Conservation (phyloP, 768 basidiomycete genomes). For the Amanita subjunquillea region DNA sequence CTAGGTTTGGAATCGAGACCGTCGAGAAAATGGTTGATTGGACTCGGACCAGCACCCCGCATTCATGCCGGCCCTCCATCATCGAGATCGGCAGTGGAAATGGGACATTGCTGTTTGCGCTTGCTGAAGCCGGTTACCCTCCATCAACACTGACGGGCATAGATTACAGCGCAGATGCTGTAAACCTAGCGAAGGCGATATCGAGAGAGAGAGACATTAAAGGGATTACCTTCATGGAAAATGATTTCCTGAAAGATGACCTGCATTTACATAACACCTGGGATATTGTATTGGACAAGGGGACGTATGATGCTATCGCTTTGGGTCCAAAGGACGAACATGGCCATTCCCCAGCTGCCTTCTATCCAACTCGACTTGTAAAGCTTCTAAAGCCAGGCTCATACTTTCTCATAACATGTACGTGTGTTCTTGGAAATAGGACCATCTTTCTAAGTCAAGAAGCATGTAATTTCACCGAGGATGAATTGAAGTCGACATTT, state of each 20-base stretch:
- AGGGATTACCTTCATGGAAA: constrained; percentile 42
- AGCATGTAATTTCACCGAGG: constrained; percentile 84
- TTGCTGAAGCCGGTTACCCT: constrained; percentile 58
- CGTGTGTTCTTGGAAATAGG: constrained; percentile 13
- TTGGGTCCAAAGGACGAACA: constrained; percentile 47
- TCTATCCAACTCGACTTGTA: constrained; percentile 50
- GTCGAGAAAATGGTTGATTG: constrained; percentile 76
- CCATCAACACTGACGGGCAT: constrained; percentile 45
- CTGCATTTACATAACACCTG: constrained; percentile 35
- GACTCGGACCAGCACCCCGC: constrained; percentile 45
- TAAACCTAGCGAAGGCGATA: constrained; percentile 51
- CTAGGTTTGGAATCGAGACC: constrained; percentile 72
- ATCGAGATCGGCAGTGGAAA: constrained; percentile 80
- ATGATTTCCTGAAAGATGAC: constrained; percentile 55
- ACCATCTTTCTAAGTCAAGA: background rate
- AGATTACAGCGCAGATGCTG: constrained; percentile 70
- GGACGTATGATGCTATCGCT: constrained; percentile 84
- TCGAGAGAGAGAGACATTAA: constrained; percentile 31
- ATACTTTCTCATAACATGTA: constrained; percentile 73
- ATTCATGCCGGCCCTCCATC: constrained; percentile 34
- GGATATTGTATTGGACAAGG: constrained; percentile 79
- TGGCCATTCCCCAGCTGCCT: constrained; percentile 41
- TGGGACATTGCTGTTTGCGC: constrained; percentile 63
- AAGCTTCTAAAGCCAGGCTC: constrained; percentile 55
- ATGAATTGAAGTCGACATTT: constrained; percentile 54